These are phyloP conservation scores for Eucalyptus sp. DNA, from an alignment of 345 rosid species.

Conservation along the genomic window DNA sequence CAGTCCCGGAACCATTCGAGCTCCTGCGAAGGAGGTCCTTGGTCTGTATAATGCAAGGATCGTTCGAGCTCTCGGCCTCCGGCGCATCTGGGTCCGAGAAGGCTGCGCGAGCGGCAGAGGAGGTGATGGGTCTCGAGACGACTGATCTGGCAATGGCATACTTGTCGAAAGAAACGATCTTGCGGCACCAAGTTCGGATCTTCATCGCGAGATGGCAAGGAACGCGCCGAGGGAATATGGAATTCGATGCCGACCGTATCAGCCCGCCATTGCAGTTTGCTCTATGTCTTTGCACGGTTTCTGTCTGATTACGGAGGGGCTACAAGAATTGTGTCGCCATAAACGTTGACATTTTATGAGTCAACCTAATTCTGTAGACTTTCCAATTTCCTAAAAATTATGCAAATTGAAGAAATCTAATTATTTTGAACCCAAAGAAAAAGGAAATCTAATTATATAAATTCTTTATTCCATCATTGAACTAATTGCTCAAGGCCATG, in stretches of 20 bases:
- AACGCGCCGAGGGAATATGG: neutral
- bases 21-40: constrained; percentile 14
- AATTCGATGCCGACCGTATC: neutral
- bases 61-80: neutral
- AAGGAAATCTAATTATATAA: neutral
- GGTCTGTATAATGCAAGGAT: neutral
- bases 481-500: neutral
- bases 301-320: neutral
- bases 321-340: neutral
- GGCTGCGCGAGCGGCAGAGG: neutral
- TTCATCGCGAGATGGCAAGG: neutral
- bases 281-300: neutral
- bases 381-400: neutral
- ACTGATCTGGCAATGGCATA: neutral
- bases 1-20: constrained; percentile 2
- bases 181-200: neutral
- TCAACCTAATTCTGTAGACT: neutral
- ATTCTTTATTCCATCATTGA: neutral
- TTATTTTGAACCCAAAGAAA: neutral
- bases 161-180: neutral
- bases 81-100: neutral
- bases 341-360: neutral
- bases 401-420: neutral
- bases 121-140: neutral
- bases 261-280: neutral